These are phyloP conservation scores for Edaphochlamys debaryana DNA, from an alignment of 139 green algal genomes.

Conservation along the genomic window DNA sequence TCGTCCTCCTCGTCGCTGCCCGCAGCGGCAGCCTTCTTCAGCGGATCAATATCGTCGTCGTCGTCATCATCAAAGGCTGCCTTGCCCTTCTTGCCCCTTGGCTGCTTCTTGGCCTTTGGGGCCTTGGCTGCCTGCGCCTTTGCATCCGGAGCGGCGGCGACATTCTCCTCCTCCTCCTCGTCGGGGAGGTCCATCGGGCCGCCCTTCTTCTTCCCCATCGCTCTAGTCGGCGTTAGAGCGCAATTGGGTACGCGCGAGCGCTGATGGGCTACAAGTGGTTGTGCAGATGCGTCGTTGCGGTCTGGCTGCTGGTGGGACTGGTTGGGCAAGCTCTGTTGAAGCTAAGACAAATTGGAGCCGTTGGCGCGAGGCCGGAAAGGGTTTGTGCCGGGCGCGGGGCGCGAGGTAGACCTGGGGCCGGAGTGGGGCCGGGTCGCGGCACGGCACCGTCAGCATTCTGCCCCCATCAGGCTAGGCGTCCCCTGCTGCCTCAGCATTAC, in stretches of 20 bases:
- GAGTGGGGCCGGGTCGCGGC: no score
- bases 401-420: no score
- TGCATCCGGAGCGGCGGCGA: background rate
- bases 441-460: no score
- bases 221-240: background rate
- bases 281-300: no score
- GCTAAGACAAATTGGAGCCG: no score
- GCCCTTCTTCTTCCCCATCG: conserved; percentile 58
- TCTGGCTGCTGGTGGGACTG: no score
- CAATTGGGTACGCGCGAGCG: background rate
- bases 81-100: conserved; percentile 77
- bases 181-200: conserved; percentile 32
- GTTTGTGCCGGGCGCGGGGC: no score
- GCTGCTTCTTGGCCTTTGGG: conserved; percentile 65
- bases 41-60: conserved; percentile 66
- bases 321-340: no score
- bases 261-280: background rate
- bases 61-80: conserved; percentile 48
- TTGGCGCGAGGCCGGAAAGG: no score
- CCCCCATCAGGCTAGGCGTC: no score
- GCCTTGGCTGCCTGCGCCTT: background rate
- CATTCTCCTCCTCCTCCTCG: conserved; percentile 15
- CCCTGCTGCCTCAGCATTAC: no score
- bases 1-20: conserved; percentile 59
- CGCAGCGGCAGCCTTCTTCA: conserved; percentile 7